These are phyloP conservation scores for Debaryomyces singareniensis DNA, from an alignment of 1,139 yeast species.

Conservation along the genomic window DNA sequence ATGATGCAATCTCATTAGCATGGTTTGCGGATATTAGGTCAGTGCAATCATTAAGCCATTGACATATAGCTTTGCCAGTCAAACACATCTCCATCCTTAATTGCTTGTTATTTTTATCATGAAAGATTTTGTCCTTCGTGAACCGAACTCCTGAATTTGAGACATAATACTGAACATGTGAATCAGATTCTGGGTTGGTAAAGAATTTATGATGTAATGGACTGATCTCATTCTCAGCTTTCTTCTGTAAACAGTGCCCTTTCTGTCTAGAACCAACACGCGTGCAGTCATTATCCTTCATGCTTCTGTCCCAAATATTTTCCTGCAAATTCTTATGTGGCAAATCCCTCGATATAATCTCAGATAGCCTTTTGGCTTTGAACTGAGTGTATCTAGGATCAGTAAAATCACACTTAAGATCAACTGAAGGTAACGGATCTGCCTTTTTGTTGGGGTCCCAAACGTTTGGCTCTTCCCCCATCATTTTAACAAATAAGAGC, in stretches of 20 bases:
- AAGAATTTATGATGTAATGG: constrained; percentile 76
- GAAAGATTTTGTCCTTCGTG: constrained; percentile 35
- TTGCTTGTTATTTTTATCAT: constrained; percentile 11
- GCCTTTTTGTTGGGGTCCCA: constrained; percentile 52
- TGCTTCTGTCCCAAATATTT: neutral
- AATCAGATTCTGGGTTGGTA: constrained; percentile 84
- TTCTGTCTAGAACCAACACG: no score
- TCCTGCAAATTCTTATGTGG: neutral
- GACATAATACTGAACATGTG: constrained; percentile 72
- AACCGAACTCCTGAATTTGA: constrained; percentile 64
- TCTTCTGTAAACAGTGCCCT: neutral
- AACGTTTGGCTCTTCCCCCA: constrained; percentile 65
- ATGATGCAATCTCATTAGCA: constrained; percentile 54
- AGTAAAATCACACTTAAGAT: constrained; percentile 3
- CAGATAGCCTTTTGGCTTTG: neutral
- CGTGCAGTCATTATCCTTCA: neutral
- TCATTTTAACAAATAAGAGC: constrained; percentile 54
- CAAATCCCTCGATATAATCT: neutral
- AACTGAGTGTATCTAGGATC: constrained; percentile 1
- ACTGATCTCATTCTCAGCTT: constrained; percentile 21
- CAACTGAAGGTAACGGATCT: constrained; percentile 11
- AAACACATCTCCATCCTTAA: constrained; percentile 39
- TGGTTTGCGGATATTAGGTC: constrained; percentile 56
- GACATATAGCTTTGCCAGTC: constrained; percentile 73
- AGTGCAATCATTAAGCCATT: constrained; percentile 89